A percentile compares a stretch with the other conserved stretches of the same genome.
Conservation (phyloP, 495 filamentous ascomycete species). For the Penicillium crystallinum region DNA sequence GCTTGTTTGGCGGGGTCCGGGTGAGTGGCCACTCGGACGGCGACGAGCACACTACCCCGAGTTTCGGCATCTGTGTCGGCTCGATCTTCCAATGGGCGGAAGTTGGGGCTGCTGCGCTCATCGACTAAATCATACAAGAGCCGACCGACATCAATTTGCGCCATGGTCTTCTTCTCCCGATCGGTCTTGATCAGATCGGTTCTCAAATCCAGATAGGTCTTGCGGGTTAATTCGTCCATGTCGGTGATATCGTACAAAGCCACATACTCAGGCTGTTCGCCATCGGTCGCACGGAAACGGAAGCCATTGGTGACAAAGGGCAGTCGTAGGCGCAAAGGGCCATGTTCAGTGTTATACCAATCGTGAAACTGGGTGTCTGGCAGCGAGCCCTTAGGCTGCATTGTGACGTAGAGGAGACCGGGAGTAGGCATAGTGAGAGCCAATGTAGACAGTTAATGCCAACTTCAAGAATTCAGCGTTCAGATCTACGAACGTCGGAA, state of each 20-base stretch:
- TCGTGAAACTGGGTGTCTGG: slow-evolving; percentile 72
- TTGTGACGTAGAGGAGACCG: slow-evolving; percentile 73
- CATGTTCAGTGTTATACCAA: slow-evolving; percentile 90
- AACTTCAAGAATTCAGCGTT: too few species aligned
- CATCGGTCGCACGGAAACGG: slow-evolving; percentile 66
- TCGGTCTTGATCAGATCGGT: slow-evolving; percentile 58
- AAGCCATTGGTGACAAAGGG: slow-evolving; percentile 72
- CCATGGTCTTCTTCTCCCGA: slow-evolving; percentile 70
- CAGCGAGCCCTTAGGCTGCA: slow-evolving; percentile 62
- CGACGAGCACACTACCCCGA: slow-evolving; percentile 54
- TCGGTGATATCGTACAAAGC: slow-evolving; percentile 76
- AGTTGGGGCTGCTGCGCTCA: slow-evolving; percentile 47
- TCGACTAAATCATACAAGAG: slow-evolving; percentile 61
- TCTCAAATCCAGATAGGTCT: slow-evolving; percentile 62
- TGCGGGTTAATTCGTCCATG: slow-evolving; percentile 59
- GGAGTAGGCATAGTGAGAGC: slow-evolving; percentile 37
- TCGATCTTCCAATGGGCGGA: slow-evolving; percentile 51
- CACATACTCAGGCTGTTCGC: slow-evolving; percentile 57
- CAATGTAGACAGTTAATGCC: too few species aligned
- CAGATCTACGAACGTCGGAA: too few species aligned
- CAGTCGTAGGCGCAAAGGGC: slow-evolving; percentile 66
- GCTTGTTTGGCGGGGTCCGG: slow-evolving; percentile 47
- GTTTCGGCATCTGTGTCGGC: slow-evolving; percentile 52
- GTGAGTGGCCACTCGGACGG: slow-evolving; percentile 54
- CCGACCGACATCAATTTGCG: slow-evolving; percentile 65